These are phyloP conservation scores for Fusarium musae DNA, from an alignment of 2,329 filamentous ascomycete genomes.

Conservation along the genomic window DNA sequence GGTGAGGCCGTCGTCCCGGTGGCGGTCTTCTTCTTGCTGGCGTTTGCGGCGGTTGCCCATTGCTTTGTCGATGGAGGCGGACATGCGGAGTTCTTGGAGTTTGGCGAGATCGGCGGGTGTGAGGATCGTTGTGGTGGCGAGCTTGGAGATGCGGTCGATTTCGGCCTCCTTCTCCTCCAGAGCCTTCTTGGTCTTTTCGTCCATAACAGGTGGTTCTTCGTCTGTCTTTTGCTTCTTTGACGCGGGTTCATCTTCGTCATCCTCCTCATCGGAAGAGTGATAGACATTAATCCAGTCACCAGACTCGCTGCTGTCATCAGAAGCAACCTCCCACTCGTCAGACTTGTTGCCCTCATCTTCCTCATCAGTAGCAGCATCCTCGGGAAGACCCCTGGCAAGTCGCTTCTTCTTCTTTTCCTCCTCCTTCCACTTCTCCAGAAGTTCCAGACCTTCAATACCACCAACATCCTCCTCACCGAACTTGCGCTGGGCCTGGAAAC, in stretches of 20 bases:
- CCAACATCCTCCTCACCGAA: conserved; percentile 86
- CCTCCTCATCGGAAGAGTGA: conserved; percentile 79
- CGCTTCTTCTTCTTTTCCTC: conserved; percentile 83
- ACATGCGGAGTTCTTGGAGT: conserved; percentile 84
- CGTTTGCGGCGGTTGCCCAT: conserved; percentile 60
- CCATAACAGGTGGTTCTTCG: conserved; percentile 48
- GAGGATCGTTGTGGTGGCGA: conserved; percentile 93
- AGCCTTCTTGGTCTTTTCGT: conserved; percentile 55
- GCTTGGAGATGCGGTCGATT: conserved; percentile 69
- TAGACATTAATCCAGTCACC: conserved; percentile 95
- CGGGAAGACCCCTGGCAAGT: conserved; percentile 73
- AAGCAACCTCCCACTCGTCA: conserved; percentile 70
- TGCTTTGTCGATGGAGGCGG: conserved; percentile 75
- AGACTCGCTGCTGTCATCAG: conserved; percentile 73
- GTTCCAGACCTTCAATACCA: conserved; percentile 89
- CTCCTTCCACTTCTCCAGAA: conserved; percentile 93
- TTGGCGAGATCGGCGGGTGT: conserved; percentile 97
- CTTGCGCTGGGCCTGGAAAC: conserved; percentile 78
- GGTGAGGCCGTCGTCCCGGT: conserved; percentile 88
- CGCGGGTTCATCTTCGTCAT: conserved; percentile 74
- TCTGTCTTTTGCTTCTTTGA: conserved; percentile 57
- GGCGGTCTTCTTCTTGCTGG: conserved; percentile 65
- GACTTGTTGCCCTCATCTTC: conserved; percentile 66
- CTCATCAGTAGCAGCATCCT: conserved; percentile 69
- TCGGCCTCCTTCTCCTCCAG: conserved; percentile 55